A percentile compares a stretch with the other conserved stretches of the same genome.
These are phyloP conservation scores for Phyllosticta citrichinensis DNA, from an alignment of 2,329 filamentous ascomycete species.

Conservation along the genomic window DNA sequence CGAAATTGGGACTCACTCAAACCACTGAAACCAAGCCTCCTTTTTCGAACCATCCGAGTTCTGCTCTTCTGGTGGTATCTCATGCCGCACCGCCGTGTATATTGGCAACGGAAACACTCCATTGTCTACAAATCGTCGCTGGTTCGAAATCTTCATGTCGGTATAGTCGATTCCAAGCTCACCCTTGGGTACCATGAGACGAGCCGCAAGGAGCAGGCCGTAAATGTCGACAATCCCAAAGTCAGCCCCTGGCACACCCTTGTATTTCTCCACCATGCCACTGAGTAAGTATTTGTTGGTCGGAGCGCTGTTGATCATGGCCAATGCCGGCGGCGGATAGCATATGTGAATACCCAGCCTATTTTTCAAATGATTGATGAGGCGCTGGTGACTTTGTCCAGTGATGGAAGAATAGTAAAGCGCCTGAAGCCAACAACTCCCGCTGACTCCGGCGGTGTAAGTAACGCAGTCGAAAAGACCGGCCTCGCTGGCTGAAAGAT, in stretches of 20 bases:
- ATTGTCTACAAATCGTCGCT: conserved; percentile 62
- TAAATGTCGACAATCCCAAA: conserved; percentile 93
- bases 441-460: conserved; percentile 91
- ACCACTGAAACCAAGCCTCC: conserved; percentile 96
- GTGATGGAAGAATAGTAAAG: conserved; percentile 77
- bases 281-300: conserved; percentile 87
- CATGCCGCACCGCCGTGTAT: conserved; percentile 89
- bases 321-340: conserved; percentile 75
- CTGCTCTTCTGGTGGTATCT: conserved; percentile 60
- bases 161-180: conserved; percentile 65
- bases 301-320: conserved; percentile 72
- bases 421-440: conserved; percentile 89
- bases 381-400: conserved; percentile 52
- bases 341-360: conserved; percentile 83
- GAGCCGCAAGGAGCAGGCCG: conserved; percentile 71
- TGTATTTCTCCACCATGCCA: conserved; percentile 84
- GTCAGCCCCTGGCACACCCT: conserved; percentile 66
- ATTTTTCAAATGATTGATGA: conserved; percentile 79
- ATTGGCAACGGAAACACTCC: conserved; percentile 84
- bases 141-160: conserved; percentile 87
- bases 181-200: conserved; percentile 76
- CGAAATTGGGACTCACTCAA: conserved; percentile 52
- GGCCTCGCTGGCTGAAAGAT: conserved; percentile 72
- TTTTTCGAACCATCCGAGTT: conserved; percentile 30
- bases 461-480: conserved; percentile 90